Evolutionary conservation across 768 basidiomycete species (phyloP), one percentile per base, ranked within the genome.

Genomic region (Panaeolus papilionaceus): DNA sequence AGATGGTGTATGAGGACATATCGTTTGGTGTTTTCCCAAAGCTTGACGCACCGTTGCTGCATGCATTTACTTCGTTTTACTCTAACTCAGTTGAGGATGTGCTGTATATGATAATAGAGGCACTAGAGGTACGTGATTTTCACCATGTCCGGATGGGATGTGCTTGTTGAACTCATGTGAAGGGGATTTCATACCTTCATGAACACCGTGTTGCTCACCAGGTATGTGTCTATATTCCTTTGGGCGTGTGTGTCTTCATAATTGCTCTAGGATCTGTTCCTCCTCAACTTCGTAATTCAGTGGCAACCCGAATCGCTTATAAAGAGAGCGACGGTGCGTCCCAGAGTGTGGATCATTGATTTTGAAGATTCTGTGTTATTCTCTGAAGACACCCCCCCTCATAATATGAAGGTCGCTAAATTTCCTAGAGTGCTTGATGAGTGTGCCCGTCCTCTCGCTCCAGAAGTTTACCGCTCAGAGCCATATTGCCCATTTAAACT

Each of bases 321-420:
- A 6, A n/a, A 67, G 16, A 26, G 65, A 8, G 7, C 20, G 1
- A 26, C 20, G 2, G 26, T 54, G 11, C 63, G 70, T 0, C 70
- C 68, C 14, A 38, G 70, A 6, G 64, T 68, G 0, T 71, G 68
- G 47, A 44, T 68, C 39, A 71, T 68, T 14, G 70, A 71, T n/a
- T 71, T 68, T 37, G 70, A 71, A 61, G 38, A 64, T 1, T 67
- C 70, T 12, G 66, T 70, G 11, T 65, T 65, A 4, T 70, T 70
- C 38, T 33, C 67, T 11, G 58, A 47, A n/a, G 61, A 66, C 16
- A 42, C 20, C 4, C 26, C 38, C 1, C 37, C 40, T 38, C 45
- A 64, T 61, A 4, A 16, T 67, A 6, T 68, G 63, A 40, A 23
- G 10, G 18, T 44, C 40, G 12, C 23, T 40, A 3, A 61, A 38